These are phyloP conservation scores for Physocladia obscura DNA, from an alignment of 192 early-diverging fungal species.

Conservation along the genomic window DNA sequence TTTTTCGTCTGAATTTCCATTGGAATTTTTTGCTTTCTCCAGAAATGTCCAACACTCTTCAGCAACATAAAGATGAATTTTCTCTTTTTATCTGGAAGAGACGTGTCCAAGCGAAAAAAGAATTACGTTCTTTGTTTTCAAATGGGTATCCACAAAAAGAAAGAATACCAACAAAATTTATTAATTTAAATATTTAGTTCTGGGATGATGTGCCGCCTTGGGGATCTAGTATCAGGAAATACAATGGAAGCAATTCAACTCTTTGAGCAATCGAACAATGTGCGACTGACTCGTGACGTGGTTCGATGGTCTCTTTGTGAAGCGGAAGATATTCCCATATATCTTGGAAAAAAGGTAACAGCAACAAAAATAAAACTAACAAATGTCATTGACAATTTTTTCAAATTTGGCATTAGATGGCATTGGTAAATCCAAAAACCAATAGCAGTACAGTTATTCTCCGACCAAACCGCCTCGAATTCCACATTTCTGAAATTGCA, in stretches of 20 bases:
- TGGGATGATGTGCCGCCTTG: conserved; percentile 52
- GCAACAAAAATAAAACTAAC: neutral
- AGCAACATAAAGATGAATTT: conserved; percentile 56
- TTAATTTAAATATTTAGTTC: conserved; percentile 25
- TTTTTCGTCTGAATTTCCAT: neutral
- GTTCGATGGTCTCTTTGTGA: conserved; percentile 37
- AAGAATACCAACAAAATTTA: no score
- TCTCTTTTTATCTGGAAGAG: conserved; percentile 59
- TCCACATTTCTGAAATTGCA: conserved; percentile 1
- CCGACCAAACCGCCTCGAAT: conserved; percentile 7
- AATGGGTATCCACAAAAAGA: no score
- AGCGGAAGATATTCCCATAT: conserved; percentile 45
- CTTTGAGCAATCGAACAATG: conserved; percentile 48
- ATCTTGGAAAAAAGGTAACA: conserved; percentile 44
- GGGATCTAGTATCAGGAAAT: conserved; percentile 46
- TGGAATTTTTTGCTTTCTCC: neutral
- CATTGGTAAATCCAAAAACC: neutral
- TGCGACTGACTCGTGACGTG: conserved; percentile 42
- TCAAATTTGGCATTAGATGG: conserved; percentile 6
- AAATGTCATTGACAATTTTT: neutral
- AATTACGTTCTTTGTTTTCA: conserved; percentile 50
- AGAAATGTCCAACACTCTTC: conserved; percentile 48
- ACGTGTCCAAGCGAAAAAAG: conserved; percentile 38
- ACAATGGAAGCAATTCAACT: conserved; percentile 42
- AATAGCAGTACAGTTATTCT: neutral